A percentile compares a stretch with the other conserved stretches of the same genome.
phyloP scores from a whole-genome alignment of 2,329 filamentous ascomycete genomes.

The Pseudocercospora fuligena region DNA sequence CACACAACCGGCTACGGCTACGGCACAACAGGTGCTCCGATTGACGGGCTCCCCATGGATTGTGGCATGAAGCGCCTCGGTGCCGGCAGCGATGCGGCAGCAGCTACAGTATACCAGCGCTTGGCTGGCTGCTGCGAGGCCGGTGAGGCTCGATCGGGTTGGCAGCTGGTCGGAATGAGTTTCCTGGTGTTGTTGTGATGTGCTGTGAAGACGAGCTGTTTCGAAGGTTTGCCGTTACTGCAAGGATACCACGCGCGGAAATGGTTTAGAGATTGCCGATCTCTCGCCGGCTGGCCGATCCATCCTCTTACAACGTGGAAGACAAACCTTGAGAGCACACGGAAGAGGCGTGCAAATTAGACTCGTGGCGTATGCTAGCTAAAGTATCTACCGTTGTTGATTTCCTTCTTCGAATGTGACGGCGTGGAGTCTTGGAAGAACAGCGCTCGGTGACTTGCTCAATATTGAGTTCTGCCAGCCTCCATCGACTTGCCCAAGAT shows the following conservation, averaged over 20 bases:
- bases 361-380: constrained; percentile 9
- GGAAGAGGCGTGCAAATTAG: constrained; percentile 11
- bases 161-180: not conserved
- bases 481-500: not conserved
- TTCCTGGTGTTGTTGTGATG: not conserved
- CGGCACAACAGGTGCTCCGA: constrained; percentile 3
- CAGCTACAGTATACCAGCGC: not conserved
- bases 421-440: not conserved
- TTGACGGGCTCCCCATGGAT: not conserved
- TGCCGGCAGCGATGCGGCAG: constrained; percentile 10
- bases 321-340: constrained; percentile 13
- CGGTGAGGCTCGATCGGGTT: constrained; percentile 11
- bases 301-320: constrained; percentile 18
- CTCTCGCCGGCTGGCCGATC: constrained; percentile 9
- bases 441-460: not conserved
- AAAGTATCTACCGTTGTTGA: not conserved
- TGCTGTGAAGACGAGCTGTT: constrained; percentile 7
- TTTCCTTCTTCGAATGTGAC: too few species aligned
- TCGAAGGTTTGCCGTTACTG: constrained; percentile 6
- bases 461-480: not conserved
- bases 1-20: constrained; percentile 6
- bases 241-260: constrained; percentile 14
- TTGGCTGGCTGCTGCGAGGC: not conserved
- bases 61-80: not conserved
- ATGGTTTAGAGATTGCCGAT: constrained; percentile 8